A percentile compares a stretch with the other conserved stretches of the same genome.
Conservation (phyloP, 139 green algal genomes). For the Haematococcus sp. region DNA sequence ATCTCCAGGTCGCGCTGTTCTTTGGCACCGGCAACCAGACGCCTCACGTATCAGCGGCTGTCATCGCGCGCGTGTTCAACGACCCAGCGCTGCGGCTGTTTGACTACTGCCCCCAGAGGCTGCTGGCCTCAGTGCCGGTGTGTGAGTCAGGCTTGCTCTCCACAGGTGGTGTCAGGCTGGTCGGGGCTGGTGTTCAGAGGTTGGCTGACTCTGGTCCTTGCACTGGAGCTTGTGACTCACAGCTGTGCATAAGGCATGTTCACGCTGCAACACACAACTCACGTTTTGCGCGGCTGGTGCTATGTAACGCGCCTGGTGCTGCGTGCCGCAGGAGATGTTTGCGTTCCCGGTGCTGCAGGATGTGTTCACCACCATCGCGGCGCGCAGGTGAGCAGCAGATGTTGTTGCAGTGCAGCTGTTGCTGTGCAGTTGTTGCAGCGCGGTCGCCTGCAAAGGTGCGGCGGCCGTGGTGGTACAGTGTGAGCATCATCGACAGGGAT, state of each 20-base stretch:
- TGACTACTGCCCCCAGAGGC: conserved; percentile 56
- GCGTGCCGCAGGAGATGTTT: conserved; percentile 57
- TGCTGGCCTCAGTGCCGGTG: conserved; percentile 53
- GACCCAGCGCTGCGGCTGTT: conserved; percentile 68
- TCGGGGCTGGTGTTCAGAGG: no score
- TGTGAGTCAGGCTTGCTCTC: neutral
- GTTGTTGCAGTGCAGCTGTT: no score
- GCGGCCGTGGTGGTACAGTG: no score
- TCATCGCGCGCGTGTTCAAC: conserved; percentile 69
- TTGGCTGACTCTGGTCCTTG: no score
- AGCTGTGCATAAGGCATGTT: no score
- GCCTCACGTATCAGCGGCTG: conserved; percentile 48
- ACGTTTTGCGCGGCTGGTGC: no score
- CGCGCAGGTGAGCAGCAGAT: neutral
- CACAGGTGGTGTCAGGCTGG: no score
- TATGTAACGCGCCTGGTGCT: neutral
- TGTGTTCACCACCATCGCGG: conserved; percentile 44
- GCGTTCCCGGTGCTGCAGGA: conserved; percentile 63
- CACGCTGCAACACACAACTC: no score
- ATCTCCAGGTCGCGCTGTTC: conserved; percentile 53
- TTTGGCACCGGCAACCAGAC: conserved; percentile 78
- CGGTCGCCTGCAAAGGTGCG: no score
- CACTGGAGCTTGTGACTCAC: no score
- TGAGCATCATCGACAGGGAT: no score
- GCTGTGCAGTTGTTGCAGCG: no score